Conservation (phyloP, 176 grass and related monocot genomes). For the Eragrostis curvula region DNA sequence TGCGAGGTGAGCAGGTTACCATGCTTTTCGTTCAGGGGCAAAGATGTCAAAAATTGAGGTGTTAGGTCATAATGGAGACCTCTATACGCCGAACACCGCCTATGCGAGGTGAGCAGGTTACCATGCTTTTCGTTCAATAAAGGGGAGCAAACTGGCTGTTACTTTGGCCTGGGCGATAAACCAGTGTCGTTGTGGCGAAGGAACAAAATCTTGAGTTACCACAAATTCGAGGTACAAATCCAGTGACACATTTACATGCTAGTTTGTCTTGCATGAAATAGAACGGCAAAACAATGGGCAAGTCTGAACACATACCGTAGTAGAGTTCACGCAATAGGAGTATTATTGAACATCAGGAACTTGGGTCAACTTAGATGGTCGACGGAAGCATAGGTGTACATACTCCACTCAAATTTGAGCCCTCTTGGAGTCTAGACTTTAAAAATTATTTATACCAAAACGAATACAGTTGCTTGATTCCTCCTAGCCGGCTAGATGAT, state of each 20-base stretch:
- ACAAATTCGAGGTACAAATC: neutral
- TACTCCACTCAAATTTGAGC: neutral
- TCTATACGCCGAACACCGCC: no score
- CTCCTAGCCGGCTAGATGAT: neutral
- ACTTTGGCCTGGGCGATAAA: neutral
- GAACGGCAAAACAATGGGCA: neutral
- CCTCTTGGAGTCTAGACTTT: neutral
- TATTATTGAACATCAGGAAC: neutral
- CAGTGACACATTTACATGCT: neutral
- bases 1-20: neutral
- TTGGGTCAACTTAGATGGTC: neutral
- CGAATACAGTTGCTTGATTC: neutral
- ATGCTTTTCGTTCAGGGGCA: neutral
- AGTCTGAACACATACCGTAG: neutral
- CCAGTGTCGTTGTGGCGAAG: neutral
- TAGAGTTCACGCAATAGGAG: neutral
- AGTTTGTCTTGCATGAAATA: neutral
- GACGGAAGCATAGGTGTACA: neutral
- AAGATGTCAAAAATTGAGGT: neutral
- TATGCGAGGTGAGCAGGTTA: neutral
- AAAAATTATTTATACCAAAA: neutral
- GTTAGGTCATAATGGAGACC: neutral
- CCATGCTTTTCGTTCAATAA: neutral
- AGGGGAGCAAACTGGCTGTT: neutral
- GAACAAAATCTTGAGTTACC: neutral